Evolutionary conservation across 2,329 filamentous ascomycete species (phyloP).

Genomic region (Diplodia intermedia): DNA sequence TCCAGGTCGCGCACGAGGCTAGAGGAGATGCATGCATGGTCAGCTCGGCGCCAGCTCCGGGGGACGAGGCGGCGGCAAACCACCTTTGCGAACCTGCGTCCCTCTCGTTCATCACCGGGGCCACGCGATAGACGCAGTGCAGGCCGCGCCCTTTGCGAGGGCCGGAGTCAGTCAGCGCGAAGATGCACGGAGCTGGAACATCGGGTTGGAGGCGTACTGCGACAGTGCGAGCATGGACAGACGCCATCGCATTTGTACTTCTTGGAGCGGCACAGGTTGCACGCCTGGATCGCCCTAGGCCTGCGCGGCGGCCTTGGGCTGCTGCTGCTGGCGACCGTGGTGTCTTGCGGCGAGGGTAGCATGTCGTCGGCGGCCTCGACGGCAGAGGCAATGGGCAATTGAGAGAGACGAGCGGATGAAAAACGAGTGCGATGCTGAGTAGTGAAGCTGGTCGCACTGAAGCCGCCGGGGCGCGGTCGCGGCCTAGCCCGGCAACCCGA

Average conservation of each 20-base stretch:
- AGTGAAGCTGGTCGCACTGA: neutral
- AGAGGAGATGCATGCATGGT: slow-evolving; percentile 2
- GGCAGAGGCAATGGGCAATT: neutral
- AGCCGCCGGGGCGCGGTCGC: neutral
- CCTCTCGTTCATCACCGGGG: slow-evolving; percentile 27
- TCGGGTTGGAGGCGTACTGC: slow-evolving; percentile 43
- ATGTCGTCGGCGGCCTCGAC: slow-evolving; percentile 1
- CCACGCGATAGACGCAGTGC: slow-evolving; percentile 35
- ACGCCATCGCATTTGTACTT: slow-evolving; percentile 59
- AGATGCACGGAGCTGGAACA: neutral
- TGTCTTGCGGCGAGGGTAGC: slow-evolving; percentile 30
- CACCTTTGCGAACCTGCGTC: slow-evolving; percentile 7
- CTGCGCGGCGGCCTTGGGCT: slow-evolving; percentile 35
- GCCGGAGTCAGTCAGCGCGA: neutral
- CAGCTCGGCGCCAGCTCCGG: slow-evolving; percentile 5
- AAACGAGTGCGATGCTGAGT: neutral
- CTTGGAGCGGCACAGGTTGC: slow-evolving; percentile 55
- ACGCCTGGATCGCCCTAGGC: slow-evolving; percentile 56
- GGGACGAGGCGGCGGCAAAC: neutral
- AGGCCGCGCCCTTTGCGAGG: slow-evolving; percentile 29
- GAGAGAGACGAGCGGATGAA: neutral
- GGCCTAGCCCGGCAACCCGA: neutral
- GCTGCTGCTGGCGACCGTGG: slow-evolving; percentile 28
- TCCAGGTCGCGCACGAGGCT: slow-evolving; percentile 50
- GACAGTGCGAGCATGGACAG: slow-evolving; percentile 55